Conservation (phyloP, 2,329 filamentous ascomycete species). For the Fusarium phyllophilum region DNA sequence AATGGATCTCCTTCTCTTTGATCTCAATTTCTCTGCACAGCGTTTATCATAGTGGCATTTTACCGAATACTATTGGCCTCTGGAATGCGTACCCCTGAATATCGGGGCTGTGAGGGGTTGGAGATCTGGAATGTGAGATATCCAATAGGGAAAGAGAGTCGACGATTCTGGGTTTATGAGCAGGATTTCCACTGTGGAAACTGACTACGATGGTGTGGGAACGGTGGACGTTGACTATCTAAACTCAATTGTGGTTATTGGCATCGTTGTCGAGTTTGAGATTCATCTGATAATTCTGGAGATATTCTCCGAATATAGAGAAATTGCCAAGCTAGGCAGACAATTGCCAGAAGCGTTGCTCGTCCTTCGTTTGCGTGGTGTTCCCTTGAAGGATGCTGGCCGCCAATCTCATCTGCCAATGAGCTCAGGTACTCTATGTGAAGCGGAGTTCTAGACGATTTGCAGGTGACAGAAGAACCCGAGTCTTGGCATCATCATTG, state of each 20-base stretch:
- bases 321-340: not conserved
- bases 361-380: not conserved
- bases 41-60: not conserved
- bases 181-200: not conserved
- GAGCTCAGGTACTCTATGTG: not conserved
- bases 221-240: not conserved
- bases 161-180: slow-evolving; percentile 6
- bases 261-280: slow-evolving; percentile 4
- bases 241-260: slow-evolving; percentile 24
- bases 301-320: slow-evolving; percentile 1
- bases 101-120: slow-evolving; percentile 30
- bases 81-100: slow-evolving; percentile 30
- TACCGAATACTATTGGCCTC: slow-evolving; percentile 13
- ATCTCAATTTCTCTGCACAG: slow-evolving; percentile 18
- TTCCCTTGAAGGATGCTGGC: slow-evolving; percentile 1
- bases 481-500: slow-evolving; percentile 27
- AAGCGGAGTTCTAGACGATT: slow-evolving; percentile 5
- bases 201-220: slow-evolving; percentile 2
- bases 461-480: slow-evolving; percentile 7
- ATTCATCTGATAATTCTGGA: not conserved
- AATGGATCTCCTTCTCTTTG: slow-evolving; percentile 11
- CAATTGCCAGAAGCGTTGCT: not conserved
- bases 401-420: not conserved
- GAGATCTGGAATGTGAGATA: slow-evolving; percentile 27
- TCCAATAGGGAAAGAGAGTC: slow-evolving; percentile 15